A percentile compares a stretch with the other conserved stretches of the same genome.
These are phyloP conservation scores for Eucommia ulmoides DNA, from an alignment of 257 asterid species.

Conservation along the genomic window DNA sequence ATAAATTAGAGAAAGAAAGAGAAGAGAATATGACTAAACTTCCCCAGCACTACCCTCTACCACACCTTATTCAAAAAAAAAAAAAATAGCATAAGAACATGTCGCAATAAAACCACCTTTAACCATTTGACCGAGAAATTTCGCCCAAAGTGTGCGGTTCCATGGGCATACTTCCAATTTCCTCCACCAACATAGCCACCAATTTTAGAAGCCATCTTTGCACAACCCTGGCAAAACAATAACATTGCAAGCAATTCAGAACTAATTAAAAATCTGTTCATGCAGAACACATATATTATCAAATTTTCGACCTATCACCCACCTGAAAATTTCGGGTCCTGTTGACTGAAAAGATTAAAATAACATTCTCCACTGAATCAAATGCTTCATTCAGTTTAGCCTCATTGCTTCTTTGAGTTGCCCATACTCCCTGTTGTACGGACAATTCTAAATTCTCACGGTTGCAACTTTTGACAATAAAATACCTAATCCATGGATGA, in stretches of 20 bases:
- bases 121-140: slow-evolving; percentile 90
- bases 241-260: no score
- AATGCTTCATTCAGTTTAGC: slow-evolving; percentile 97
- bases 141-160: slow-evolving; percentile 95
- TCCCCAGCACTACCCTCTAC: background rate
- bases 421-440: slow-evolving; percentile 99
- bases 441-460: slow-evolving; percentile 95
- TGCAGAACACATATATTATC: background rate
- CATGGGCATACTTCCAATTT: slow-evolving; percentile 94
- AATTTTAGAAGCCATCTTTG: slow-evolving; percentile 88
- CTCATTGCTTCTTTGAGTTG: slow-evolving; percentile 96
- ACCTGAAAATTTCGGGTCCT: slow-evolving; percentile 97
- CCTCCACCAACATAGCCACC: slow-evolving; percentile 88
- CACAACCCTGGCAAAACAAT: slow-evolving; percentile 76
- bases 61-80: background rate
- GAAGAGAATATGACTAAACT: background rate
- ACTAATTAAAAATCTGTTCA: no score
- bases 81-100: no score
- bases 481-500: no score
- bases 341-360: slow-evolving; percentile 84
- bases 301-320: slow-evolving; percentile 11
- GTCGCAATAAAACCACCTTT: slow-evolving; percentile 42
- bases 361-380: slow-evolving; percentile 87
- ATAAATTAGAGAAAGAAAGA: background rate
- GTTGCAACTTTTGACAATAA: slow-evolving; percentile 96